Percentiles rank a stretch among this genome's conserved stretches.
phyloP scores from a whole-genome alignment of 176 grass and related monocot species.

The Avena atlantica region DNA sequence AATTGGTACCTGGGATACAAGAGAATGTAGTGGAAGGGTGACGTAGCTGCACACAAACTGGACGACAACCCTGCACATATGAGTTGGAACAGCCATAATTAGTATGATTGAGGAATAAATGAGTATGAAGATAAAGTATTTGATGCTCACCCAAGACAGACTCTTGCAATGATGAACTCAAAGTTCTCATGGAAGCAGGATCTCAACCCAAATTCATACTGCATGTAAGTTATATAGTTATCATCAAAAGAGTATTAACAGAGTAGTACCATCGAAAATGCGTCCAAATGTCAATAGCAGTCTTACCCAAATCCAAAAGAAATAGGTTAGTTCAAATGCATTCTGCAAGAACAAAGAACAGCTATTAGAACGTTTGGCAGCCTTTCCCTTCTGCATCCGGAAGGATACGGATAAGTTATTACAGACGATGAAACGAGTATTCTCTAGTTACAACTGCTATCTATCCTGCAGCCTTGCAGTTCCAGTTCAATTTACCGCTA shows the following conservation, averaged over 20 bases:
- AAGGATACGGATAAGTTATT: not conserved
- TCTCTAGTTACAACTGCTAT: not conserved
- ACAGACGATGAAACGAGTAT: slow-evolving; percentile 18
- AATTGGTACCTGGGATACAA: slow-evolving; percentile 82
- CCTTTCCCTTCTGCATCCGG: not conserved
- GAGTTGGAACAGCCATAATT: not conserved
- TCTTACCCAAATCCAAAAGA: slow-evolving; percentile 92
- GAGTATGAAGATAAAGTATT: not conserved
- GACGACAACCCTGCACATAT: slow-evolving; percentile 56
- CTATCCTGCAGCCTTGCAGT: slow-evolving; percentile 3
- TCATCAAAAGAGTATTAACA: slow-evolving; percentile 28
- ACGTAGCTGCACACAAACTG: slow-evolving; percentile 86
- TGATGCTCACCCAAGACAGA: slow-evolving; percentile 73
- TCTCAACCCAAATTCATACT: slow-evolving; percentile 73
- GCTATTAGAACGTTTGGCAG: slow-evolving; percentile 26
- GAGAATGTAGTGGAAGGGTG: slow-evolving; percentile 89
- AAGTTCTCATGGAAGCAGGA: slow-evolving; percentile 80
- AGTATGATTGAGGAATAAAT: not conserved
- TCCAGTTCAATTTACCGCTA: not conserved
- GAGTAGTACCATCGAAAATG: slow-evolving; percentile 17
- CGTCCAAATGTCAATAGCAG: not conserved
- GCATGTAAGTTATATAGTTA: slow-evolving; percentile 34
- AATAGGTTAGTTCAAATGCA: slow-evolving; percentile 85
- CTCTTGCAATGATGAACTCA: slow-evolving; percentile 56
- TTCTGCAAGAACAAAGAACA: slow-evolving; percentile 60